phyloP scores from a whole-genome alignment of 1,284 basidiomycete genomes.

The Cutaneotrichosporon cavernicola region DNA sequence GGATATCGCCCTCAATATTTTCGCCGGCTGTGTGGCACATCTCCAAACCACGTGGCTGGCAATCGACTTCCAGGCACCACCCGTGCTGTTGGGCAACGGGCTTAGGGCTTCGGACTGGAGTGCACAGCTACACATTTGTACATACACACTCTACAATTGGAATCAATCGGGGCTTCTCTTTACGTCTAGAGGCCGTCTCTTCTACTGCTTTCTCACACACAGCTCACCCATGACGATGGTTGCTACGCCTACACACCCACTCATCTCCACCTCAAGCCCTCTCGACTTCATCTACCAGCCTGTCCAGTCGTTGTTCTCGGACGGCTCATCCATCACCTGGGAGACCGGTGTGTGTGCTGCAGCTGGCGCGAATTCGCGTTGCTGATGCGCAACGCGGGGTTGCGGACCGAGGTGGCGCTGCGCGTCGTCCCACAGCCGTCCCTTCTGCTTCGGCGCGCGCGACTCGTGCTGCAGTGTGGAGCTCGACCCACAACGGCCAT shows the following conservation, averaged over 20 bases:
- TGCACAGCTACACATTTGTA: neutral
- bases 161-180: neutral
- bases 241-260: too few species aligned
- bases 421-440: neutral
- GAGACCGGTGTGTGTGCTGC: neutral
- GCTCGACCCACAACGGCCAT: neutral
- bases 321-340: too few species aligned
- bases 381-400: neutral
- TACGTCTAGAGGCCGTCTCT: neutral
- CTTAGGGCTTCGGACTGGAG: too few species aligned
- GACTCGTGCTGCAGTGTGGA: neutral
- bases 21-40: neutral
- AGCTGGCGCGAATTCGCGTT: neutral
- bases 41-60: neutral
- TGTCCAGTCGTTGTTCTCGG: too few species aligned
- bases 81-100: neutral
- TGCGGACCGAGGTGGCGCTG: too few species aligned
- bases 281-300: too few species aligned
- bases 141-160: neutral
- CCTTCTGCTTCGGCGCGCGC: neutral
- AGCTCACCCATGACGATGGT: too few species aligned
- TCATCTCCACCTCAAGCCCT: too few species aligned
- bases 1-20: neutral
- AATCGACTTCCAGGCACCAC: neutral
- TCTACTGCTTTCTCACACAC: neutral